Conservation (phyloP, 2,329 filamentous ascomycete species). For the Cladophialophora yegresii region DNA sequence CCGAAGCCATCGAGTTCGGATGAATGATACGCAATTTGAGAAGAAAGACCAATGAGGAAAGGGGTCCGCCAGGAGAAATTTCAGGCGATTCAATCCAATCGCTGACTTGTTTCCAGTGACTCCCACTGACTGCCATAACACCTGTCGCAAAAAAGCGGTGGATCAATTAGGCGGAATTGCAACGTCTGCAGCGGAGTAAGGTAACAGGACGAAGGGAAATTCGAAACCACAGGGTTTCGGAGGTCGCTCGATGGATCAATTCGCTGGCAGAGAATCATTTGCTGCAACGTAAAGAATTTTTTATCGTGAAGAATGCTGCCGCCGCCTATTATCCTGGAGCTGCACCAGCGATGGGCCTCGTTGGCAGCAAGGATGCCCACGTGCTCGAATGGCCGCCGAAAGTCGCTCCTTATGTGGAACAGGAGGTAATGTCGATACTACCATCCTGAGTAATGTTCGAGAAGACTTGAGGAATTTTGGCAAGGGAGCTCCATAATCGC, state of each 20-base stretch:
- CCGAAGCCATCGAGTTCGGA: slow-evolving; percentile 21
- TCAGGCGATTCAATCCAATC: not conserved
- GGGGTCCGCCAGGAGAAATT: not conserved
- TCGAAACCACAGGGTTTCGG: not conserved
- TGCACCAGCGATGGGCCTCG: not conserved
- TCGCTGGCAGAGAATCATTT: slow-evolving; percentile 6
- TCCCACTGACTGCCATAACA: not conserved
- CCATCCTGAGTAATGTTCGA: slow-evolving; percentile 26
- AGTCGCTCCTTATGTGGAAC: slow-evolving; percentile 18
- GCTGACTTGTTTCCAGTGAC: not conserved
- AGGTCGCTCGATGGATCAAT: not conserved
- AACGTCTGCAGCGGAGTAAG: slow-evolving; percentile 19
- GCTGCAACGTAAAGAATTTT: not conserved
- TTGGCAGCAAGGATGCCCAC: slow-evolving; percentile 9
- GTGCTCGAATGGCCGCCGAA: not conserved
- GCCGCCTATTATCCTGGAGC: slow-evolving; percentile 1
- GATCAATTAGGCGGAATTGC: slow-evolving; percentile 4
- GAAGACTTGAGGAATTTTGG: slow-evolving; percentile 13
- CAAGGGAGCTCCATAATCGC: not conserved
- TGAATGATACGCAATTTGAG: slow-evolving; percentile 2
- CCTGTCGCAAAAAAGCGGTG: slow-evolving; percentile 1
- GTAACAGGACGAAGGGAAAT: slow-evolving; percentile 10
- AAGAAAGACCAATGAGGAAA: slow-evolving; percentile 29
- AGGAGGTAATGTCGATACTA: slow-evolving; percentile 7
- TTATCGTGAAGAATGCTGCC: not conserved